These are phyloP conservation scores for Emergomyces pasteurianus DNA, from an alignment of 2,329 filamentous ascomycete species.

Conservation along the genomic window DNA sequence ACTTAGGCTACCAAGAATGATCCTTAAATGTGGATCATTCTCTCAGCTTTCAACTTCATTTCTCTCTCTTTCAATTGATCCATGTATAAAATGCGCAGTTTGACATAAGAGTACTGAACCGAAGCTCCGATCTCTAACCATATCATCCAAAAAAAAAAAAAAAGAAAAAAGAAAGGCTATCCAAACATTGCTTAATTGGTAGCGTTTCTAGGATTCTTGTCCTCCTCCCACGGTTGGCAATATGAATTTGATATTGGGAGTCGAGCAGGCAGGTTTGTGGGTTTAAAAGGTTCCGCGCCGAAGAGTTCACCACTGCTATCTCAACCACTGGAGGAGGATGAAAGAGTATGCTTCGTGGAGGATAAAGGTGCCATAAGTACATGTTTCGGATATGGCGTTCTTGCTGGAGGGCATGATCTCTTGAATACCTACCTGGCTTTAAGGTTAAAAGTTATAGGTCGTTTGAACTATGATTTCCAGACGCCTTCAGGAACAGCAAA, in stretches of 20 bases:
- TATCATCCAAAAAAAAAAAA: no score
- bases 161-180: no score
- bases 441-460: not conserved
- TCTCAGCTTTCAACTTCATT: no score
- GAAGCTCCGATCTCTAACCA: no score
- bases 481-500: not conserved
- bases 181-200: no score
- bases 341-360: not conserved
- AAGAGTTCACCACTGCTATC: constrained; percentile 4
- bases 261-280: constrained; percentile 6
- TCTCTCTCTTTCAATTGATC: no score
- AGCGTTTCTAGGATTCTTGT: no score
- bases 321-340: not conserved
- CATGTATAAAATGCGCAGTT: no score
- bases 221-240: constrained; percentile 41
- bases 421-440: not conserved
- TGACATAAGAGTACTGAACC: no score
- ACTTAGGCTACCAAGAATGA: no score
- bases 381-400: not conserved
- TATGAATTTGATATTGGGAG: constrained; percentile 33
- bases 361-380: not conserved
- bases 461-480: no score
- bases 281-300: not conserved
- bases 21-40: no score
- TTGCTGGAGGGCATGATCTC: not conserved